Conservation (phyloP, 192 early-diverging fungal genomes). For the Linnemannia elongata region DNA sequence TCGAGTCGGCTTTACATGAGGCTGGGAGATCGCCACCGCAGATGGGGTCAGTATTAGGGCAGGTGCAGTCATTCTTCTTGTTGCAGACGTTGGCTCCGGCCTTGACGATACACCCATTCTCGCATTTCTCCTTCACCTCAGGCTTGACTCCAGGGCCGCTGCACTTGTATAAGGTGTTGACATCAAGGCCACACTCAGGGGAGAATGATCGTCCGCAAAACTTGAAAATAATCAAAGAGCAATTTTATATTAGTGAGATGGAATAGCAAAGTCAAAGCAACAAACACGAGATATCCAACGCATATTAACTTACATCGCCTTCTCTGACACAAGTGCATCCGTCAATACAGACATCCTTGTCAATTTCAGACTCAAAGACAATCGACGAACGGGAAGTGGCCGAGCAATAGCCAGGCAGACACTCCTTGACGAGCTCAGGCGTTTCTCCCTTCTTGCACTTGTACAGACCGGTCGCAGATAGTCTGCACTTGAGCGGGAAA, state of each 20-base stretch:
- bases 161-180: not conserved
- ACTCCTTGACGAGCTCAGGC: not conserved
- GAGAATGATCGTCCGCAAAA: conserved; percentile 8
- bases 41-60: too few relatives aligned
- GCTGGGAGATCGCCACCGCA: too few relatives aligned
- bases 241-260: not conserved
- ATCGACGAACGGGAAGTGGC: not conserved
- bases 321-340: not conserved
- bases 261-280: not conserved
- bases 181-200: not conserved
- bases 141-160: not conserved
- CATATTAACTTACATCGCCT: not conserved
- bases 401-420: not conserved
- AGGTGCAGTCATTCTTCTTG: not conserved
- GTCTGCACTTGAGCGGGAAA: not conserved
- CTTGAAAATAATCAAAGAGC: not conserved
- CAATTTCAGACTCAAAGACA: not conserved
- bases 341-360: not conserved
- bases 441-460: not conserved
- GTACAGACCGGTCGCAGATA: not conserved
- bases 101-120: not conserved
- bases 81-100: conserved; percentile 7
- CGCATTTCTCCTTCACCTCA: not conserved
- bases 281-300: not conserved
- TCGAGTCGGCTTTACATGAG: too few relatives aligned